Conservation (phyloP, 2,329 filamentous ascomycete species). For the Iodosphaeria phyllophila region DNA sequence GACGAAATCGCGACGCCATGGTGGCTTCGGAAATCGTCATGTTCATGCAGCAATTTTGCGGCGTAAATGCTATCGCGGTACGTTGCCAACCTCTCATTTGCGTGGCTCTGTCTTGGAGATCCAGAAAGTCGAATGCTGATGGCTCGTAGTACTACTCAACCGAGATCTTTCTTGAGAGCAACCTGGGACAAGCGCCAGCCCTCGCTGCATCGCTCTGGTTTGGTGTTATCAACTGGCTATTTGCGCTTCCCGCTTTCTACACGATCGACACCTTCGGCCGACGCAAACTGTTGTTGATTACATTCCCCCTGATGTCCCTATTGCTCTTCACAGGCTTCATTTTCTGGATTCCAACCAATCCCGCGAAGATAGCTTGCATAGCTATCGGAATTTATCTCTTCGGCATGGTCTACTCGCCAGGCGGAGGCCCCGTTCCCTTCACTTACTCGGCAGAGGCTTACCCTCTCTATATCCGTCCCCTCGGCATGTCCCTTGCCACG, state of each 20-base stretch:
- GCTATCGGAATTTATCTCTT: constrained; percentile 30
- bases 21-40: constrained; percentile 43
- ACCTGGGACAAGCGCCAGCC: constrained; percentile 29
- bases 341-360: constrained; percentile 22
- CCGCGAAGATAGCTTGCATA: constrained; percentile 23
- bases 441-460: constrained; percentile 51
- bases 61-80: constrained; percentile 23
- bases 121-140: background rate
- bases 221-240: constrained; percentile 46
- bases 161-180: constrained; percentile 38
- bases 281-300: constrained; percentile 41
- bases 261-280: constrained; percentile 53
- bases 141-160: constrained; percentile 31
- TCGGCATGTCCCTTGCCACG: constrained; percentile 40
- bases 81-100: too few relatives aligned
- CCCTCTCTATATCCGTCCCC: constrained; percentile 40
- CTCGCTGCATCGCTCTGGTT: constrained; percentile 43
- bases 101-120: background rate
- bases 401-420: constrained; percentile 33
- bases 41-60: constrained; percentile 42
- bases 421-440: constrained; percentile 44
- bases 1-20: constrained; percentile 42
- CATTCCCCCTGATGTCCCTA: constrained; percentile 45
- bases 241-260: constrained; percentile 42
- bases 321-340: constrained; percentile 26